These are phyloP conservation scores for Beauveria medogensis DNA, from an alignment of 2,329 filamentous ascomycete genomes.

Conservation along the genomic window DNA sequence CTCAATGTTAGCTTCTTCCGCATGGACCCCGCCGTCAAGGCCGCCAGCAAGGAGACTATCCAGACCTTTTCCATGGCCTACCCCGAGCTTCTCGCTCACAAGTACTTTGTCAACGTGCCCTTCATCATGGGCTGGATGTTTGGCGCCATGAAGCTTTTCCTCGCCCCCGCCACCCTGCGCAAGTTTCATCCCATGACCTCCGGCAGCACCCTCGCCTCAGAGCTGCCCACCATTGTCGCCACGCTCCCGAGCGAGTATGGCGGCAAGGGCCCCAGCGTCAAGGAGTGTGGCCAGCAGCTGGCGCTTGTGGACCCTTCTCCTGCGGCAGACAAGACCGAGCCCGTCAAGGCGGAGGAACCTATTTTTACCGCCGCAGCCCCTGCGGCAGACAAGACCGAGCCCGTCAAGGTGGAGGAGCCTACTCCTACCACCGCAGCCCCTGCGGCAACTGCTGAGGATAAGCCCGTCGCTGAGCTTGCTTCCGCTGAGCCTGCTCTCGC, in stretches of 20 bases:
- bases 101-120: constrained; percentile 95
- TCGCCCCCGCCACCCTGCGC: constrained; percentile 64
- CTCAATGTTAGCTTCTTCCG: constrained; percentile 79
- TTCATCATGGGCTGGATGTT: constrained; percentile 86
- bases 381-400: constrained; percentile 2
- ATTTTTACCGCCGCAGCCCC: background rate
- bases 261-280: constrained; percentile 51
- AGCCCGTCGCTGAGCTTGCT: constrained; percentile 2
- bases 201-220: constrained; percentile 58
- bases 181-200: constrained; percentile 74
- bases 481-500: background rate
- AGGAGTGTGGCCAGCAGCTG: constrained; percentile 21
- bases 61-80: constrained; percentile 74
- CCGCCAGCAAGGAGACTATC: constrained; percentile 73
- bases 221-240: constrained; percentile 50
- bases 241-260: constrained; percentile 71
- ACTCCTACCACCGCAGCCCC: background rate
- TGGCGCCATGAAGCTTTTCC: constrained; percentile 64
- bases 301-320: constrained; percentile 20
- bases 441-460: background rate
- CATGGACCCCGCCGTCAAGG: constrained; percentile 67
- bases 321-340: constrained; percentile 12
- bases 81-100: constrained; percentile 74
- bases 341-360: constrained; percentile 7
- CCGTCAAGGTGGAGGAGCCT: constrained; percentile 8